A percentile compares a stretch with the other conserved stretches of the same genome.
Conservation (phyloP, 495 filamentous ascomycete species). For the Talaromyces ruber region DNA sequence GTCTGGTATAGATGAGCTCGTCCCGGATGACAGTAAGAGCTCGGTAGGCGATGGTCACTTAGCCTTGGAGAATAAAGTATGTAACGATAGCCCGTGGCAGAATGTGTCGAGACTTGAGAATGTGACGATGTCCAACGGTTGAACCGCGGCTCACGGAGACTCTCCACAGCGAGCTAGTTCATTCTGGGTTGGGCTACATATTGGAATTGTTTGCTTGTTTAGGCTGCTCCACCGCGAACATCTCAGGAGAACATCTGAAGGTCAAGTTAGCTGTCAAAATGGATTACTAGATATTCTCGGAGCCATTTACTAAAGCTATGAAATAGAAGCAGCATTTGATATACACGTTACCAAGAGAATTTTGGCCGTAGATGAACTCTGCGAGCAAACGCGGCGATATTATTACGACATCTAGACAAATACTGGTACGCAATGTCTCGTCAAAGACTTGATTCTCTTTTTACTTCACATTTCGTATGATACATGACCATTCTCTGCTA, state of each 20-base stretch:
- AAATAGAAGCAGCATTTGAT: too few species aligned
- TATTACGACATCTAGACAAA: too few species aligned
- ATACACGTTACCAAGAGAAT: neutral
- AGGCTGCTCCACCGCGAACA: neutral
- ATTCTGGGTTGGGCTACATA: neutral
- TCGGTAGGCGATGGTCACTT: neutral
- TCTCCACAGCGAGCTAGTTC: neutral
- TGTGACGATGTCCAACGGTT: neutral
- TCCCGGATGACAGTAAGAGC: neutral
- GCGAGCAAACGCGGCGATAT: too few species aligned
- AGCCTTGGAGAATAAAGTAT: neutral
- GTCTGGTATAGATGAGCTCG: neutral
- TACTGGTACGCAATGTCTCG: neutral
- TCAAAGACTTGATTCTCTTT: neutral
- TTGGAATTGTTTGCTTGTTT: neutral
- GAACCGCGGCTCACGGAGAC: constrained; percentile 2
- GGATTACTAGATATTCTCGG: neutral
- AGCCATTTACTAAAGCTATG: too few species aligned
- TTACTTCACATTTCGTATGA: neutral
- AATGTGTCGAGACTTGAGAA: neutral
- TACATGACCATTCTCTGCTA: neutral
- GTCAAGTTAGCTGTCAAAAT: neutral
- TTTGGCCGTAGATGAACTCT: neutral
- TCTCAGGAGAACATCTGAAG: neutral
- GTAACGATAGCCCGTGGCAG: too few species aligned